Evolutionary conservation across 352 stramenopile species (phyloP).

Genomic region (Phytophthora fragariae): DNA sequence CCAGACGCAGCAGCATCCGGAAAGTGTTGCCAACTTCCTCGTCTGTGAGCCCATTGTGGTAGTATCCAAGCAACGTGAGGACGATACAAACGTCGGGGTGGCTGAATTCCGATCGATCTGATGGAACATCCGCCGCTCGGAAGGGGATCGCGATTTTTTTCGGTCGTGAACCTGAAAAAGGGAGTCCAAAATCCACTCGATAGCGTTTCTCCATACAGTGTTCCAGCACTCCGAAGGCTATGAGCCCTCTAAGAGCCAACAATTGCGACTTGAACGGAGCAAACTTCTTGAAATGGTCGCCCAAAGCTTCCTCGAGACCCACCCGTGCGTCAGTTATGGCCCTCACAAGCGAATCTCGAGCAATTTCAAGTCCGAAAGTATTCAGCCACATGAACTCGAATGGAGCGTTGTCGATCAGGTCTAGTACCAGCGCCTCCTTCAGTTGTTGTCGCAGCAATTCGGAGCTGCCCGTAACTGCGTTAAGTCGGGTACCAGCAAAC

Average conservation of each 20-base stretch:
- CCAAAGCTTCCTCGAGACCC: constrained; percentile 35
- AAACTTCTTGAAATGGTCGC: constrained; percentile 33
- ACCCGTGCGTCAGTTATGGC: constrained; percentile 43
- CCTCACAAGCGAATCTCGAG: constrained; percentile 37
- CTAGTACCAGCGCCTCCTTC: constrained; percentile 56
- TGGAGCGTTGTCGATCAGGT: constrained; percentile 65
- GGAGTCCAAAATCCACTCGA: constrained; percentile 83
- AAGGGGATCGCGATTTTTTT: constrained; percentile 59
- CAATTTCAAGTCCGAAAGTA: constrained; percentile 41
- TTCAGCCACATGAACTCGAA: constrained; percentile 77
- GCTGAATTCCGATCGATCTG: constrained; percentile 87
- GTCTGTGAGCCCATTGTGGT: constrained; percentile 69
- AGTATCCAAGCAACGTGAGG: constrained; percentile 89
- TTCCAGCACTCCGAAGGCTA: constrained; percentile 80
- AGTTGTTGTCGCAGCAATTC: constrained; percentile 29
- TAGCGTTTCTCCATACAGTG: constrained; percentile 89
- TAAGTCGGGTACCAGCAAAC: constrained; percentile 57
- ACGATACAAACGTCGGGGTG: constrained; percentile 88
- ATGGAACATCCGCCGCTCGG: constrained; percentile 81
- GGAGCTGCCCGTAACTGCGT: constrained; percentile 25
- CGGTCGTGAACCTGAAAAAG: constrained; percentile 36
- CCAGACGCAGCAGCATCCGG: constrained; percentile 62
- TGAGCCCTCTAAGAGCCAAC: constrained; percentile 72
- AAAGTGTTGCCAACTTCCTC: constrained; percentile 63
- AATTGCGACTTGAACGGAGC: constrained; percentile 44